phyloP scores from a whole-genome alignment of 2,329 filamentous ascomycete species.

The Colletotrichum tropicale region DNA sequence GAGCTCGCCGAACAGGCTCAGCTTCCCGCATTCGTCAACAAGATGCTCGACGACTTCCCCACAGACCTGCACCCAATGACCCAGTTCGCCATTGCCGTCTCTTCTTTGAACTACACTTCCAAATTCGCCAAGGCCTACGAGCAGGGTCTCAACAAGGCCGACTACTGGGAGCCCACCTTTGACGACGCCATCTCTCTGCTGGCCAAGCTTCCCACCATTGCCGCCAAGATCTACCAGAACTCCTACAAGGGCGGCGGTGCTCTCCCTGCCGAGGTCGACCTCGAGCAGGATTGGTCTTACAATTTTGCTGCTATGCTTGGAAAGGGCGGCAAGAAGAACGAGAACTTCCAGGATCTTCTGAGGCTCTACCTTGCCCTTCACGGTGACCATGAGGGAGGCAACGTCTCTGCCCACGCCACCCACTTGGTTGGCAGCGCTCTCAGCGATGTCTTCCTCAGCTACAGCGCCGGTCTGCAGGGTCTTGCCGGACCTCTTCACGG shows the following conservation, averaged over 20 bases:
- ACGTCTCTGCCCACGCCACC: slow-evolving; percentile 94
- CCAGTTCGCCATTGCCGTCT: slow-evolving; percentile 93
- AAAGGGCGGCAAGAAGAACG: slow-evolving; percentile 85
- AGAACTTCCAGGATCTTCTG: slow-evolving; percentile 94
- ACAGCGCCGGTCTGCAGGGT: slow-evolving; percentile 93
- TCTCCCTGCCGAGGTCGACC: slow-evolving; percentile 77
- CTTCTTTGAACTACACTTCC: slow-evolving; percentile 93
- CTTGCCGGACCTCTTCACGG: slow-evolving; percentile 78
- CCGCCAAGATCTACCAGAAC: slow-evolving; percentile 97
- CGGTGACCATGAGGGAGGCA: slow-evolving; percentile 97
- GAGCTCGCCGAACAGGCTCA: slow-evolving; percentile 86
- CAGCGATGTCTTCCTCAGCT: slow-evolving; percentile 93
- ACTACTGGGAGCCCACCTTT: slow-evolving; percentile 99
- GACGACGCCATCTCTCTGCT: slow-evolving; percentile 93
- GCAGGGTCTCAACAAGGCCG: slow-evolving; percentile 87
- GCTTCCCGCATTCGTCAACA: slow-evolving; percentile 82
- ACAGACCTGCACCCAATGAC: slow-evolving; percentile 96
- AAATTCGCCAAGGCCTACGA: slow-evolving; percentile 94
- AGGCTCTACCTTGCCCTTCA: slow-evolving; percentile 94
- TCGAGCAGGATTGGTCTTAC: slow-evolving; percentile 94
- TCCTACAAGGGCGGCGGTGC: slow-evolving; percentile 77
- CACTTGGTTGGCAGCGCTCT: slow-evolving; percentile 95
- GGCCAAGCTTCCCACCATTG: slow-evolving; percentile 95
- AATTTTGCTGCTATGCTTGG: slow-evolving; percentile 98
- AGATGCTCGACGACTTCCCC: slow-evolving; percentile 90